These are phyloP conservation scores for Phialophora macrospora DNA, from an alignment of 2,329 filamentous ascomycete species.

Conservation along the genomic window DNA sequence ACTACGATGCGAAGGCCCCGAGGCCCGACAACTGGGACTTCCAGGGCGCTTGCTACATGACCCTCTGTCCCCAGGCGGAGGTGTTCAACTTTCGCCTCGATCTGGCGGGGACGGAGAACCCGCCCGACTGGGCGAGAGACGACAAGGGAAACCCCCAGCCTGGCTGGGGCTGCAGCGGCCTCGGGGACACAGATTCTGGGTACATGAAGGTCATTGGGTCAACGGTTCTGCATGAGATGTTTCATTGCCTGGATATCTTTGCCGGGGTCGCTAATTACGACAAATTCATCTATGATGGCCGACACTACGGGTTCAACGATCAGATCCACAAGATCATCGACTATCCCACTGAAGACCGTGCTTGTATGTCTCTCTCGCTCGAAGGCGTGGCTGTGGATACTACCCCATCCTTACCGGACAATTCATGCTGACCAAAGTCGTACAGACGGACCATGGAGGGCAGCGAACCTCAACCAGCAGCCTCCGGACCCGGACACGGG, in stretches of 20 bases:
- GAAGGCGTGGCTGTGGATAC: background rate
- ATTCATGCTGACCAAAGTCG: background rate
- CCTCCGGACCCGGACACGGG: conserved; percentile 5
- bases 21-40: conserved; percentile 2
- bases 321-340: background rate
- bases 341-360: background rate
- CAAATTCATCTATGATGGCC: background rate
- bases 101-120: background rate
- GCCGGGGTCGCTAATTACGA: conserved; percentile 10
- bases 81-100: background rate
- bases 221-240: conserved; percentile 16
- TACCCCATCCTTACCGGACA: background rate
- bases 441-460: conserved; percentile 12
- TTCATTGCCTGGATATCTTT: conserved; percentile 18
- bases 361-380: background rate
- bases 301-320: background rate
- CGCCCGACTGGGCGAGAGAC: conserved; percentile 5
- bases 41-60: background rate
- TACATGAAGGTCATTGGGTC: conserved; percentile 12
- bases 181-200: conserved; percentile 8
- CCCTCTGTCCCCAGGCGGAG: background rate
- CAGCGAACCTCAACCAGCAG: conserved; percentile 13
- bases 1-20: background rate
- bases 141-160: background rate
- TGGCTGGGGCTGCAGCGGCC: conserved; percentile 16